These are phyloP conservation scores for Diversispora eburnea DNA, from an alignment of 192 early-diverging fungal species.

Conservation along the genomic window DNA sequence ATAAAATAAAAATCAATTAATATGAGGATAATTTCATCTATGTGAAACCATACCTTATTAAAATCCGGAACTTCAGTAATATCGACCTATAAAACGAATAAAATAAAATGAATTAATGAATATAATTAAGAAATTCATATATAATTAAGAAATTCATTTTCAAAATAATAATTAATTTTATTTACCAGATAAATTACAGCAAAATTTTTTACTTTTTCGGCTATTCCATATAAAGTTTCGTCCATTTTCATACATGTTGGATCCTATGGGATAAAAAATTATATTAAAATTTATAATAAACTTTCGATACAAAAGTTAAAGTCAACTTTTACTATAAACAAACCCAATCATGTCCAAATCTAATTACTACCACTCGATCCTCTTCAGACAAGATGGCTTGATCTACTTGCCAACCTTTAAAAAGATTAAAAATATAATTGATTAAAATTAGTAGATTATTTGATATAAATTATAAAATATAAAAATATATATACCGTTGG, in stretches of 20 bases:
- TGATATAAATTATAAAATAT: not conserved
- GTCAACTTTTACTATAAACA: not conserved
- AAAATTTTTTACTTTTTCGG: constrained; percentile 98
- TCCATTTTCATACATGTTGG: constrained; percentile 97
- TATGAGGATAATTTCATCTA: not conserved
- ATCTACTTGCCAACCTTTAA: constrained; percentile 92
- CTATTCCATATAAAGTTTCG: constrained; percentile 87
- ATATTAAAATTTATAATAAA: constrained; percentile 11
- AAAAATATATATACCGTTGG: constrained; percentile 43
- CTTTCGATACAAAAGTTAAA: not conserved
- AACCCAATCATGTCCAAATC: constrained; percentile 96
- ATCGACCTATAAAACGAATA: constrained; percentile 55
- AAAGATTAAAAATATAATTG: constrained; percentile 3
- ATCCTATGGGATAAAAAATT: constrained; percentile 49
- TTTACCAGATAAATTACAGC: constrained; percentile 88
- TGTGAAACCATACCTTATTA: constrained; percentile 54
- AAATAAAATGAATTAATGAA: not conserved
- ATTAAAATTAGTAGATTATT: not conserved
- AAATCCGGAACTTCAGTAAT: constrained; percentile 93
- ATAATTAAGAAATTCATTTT: too few species aligned
- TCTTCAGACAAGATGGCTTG: constrained; percentile 98
- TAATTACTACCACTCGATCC: constrained; percentile 92
- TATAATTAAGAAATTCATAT: too few species aligned
- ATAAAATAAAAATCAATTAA: too few species aligned
- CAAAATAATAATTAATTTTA: not conserved